Evolutionary conservation across 1,284 basidiomycete genomes (phyloP).

Genomic region (Papiliotrema terrestris): DNA sequence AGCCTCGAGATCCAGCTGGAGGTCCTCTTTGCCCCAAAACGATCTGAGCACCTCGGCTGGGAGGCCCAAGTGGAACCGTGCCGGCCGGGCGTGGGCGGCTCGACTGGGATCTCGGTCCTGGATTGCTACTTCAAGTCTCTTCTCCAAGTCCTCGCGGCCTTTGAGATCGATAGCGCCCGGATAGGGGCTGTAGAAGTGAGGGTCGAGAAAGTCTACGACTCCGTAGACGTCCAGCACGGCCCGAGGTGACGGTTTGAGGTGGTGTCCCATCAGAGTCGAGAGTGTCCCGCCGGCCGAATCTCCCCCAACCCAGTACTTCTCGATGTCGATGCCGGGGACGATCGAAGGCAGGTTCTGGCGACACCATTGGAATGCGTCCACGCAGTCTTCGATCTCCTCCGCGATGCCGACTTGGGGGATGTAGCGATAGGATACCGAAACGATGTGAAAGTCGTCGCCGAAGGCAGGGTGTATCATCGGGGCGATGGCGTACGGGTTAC

Average conservation of each 20-base stretch:
- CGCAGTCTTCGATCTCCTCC: conserved; percentile 24
- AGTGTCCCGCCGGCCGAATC: conserved; percentile 33
- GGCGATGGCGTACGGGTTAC: conserved; percentile 20
- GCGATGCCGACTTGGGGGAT: conserved; percentile 23
- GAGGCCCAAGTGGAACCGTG: conserved; percentile 15
- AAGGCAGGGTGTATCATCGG: conserved; percentile 29
- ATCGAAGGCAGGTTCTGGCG: conserved; percentile 7
- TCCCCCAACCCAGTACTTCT: conserved; percentile 26
- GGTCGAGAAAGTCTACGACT: conserved; percentile 21
- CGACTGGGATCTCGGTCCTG: conserved; percentile 10
- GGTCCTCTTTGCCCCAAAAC: conserved; percentile 15
- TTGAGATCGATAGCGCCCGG: neutral
- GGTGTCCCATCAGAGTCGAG: conserved; percentile 9
- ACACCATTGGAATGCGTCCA: conserved; percentile 23
- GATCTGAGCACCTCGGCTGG: conserved; percentile 6
- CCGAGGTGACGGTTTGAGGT: conserved; percentile 16
- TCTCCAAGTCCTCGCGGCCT: neutral
- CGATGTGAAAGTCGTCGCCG: conserved; percentile 23
- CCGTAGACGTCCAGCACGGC: conserved; percentile 27
- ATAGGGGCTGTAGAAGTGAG: conserved; percentile 1
- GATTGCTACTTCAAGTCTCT: conserved; percentile 1
- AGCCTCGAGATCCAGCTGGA: conserved; percentile 9
- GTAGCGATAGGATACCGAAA: conserved; percentile 32
- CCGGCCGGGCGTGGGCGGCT: conserved; percentile 9
- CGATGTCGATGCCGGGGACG: conserved; percentile 14